These are phyloP conservation scores for Talaromyces islandicus DNA, from an alignment of 2,329 filamentous ascomycete genomes.

Conservation along the genomic window DNA sequence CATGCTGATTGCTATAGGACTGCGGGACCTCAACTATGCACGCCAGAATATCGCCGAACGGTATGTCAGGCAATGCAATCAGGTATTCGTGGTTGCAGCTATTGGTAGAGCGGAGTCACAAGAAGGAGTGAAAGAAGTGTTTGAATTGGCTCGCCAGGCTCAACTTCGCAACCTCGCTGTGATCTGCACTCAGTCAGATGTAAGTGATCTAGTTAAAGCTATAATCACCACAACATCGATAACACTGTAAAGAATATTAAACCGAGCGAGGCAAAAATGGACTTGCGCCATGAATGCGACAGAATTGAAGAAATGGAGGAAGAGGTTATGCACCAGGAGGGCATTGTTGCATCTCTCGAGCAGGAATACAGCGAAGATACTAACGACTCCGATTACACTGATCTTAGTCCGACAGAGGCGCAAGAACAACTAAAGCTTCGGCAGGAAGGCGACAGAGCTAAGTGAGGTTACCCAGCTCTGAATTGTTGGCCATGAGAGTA, in stretches of 20 bases:
- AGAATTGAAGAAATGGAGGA: background rate
- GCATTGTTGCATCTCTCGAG: background rate
- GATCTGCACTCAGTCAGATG: slow-evolving; percentile 4
- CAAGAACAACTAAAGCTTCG: background rate
- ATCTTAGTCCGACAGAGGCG: background rate
- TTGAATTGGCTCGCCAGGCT: slow-evolving; percentile 4
- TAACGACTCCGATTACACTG: no score
- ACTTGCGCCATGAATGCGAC: background rate
- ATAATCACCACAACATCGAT: background rate
- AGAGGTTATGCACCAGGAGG: background rate
- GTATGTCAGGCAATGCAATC: slow-evolving; percentile 5
- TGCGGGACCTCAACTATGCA: slow-evolving; percentile 5
- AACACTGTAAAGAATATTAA: background rate
- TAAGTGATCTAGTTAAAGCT: background rate
- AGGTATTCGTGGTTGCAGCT: slow-evolving; percentile 2
- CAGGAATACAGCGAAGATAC: background rate
- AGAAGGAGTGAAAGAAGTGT: slow-evolving; percentile 4
- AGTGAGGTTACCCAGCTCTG: background rate
- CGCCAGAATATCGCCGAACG: slow-evolving; percentile 3
- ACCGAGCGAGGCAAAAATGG: background rate
- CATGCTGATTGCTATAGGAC: background rate
- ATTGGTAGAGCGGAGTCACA: slow-evolving; percentile 5
- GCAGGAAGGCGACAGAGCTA: background rate
- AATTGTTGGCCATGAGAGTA: background rate
- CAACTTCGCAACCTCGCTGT: background rate